These are phyloP conservation scores for Paratinospora sagittata DNA, from an alignment of 164 flowering plant genomes.

Conservation along the genomic window DNA sequence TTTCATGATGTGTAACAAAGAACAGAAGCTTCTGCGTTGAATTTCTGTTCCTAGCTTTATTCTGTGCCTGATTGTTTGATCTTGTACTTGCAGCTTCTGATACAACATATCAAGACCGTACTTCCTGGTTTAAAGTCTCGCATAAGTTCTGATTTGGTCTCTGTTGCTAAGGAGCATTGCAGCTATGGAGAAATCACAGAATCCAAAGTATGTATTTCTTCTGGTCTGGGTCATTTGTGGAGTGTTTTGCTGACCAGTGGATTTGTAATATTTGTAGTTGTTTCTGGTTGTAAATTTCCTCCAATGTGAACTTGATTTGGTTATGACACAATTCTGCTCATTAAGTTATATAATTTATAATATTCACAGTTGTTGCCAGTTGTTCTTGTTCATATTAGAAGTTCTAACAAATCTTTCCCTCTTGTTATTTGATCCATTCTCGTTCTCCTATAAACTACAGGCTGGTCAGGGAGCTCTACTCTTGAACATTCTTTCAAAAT, in stretches of 20 bases:
- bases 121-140: slow-evolving; percentile 84
- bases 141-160: slow-evolving; percentile 57
- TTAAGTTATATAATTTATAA: no score
- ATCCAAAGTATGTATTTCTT: slow-evolving; percentile 52
- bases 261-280: not conserved
- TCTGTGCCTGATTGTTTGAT: not conserved
- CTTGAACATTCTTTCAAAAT: slow-evolving; percentile 80
- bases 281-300: not conserved
- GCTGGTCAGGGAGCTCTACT: slow-evolving; percentile 88
- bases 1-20: no score
- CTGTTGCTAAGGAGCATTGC: slow-evolving; percentile 90
- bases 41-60: not conserved
- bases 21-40: no score
- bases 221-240: not conserved
- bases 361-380: no score
- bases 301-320: no score
- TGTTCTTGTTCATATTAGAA: no score
- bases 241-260: slow-evolving; percentile 1
- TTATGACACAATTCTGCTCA: not conserved
- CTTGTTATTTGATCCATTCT: no score
- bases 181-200: slow-evolving; percentile 90
- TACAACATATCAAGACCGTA: slow-evolving; percentile 72
- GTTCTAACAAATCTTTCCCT: no score
- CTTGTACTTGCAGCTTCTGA: slow-evolving; percentile 57
- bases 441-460: slow-evolving; percentile 25